A percentile compares a stretch with the other conserved stretches of the same genome.
Evolutionary conservation across 208 protist genomes (phyloP).

Genomic region (Angomonas ambiguus): DNA sequence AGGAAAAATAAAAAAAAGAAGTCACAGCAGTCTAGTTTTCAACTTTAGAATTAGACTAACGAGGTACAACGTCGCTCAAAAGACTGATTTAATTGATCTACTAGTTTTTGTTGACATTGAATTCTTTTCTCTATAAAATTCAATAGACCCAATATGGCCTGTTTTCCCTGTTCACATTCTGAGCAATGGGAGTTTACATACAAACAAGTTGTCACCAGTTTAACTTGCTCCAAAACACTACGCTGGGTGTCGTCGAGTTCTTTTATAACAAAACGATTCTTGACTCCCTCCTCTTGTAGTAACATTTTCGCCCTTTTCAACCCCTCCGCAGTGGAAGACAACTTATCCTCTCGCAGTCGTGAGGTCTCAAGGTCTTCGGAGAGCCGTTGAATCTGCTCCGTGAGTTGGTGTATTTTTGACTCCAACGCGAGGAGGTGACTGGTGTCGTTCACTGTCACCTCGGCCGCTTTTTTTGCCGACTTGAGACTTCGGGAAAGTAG

Average conservation of each 20-base stretch:
- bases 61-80: background rate
- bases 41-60: background rate
- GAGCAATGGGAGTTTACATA: background rate
- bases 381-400: slow-evolving; percentile 19
- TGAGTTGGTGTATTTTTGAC: slow-evolving; percentile 30
- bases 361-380: slow-evolving; percentile 14
- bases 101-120: background rate
- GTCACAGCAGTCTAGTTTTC: too few relatives aligned
- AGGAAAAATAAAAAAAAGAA: slow-evolving; percentile 1
- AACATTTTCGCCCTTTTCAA: background rate
- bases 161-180: background rate
- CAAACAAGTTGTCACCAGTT: background rate
- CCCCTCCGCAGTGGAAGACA: slow-evolving; percentile 3
- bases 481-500: slow-evolving; percentile 36
- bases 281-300: background rate
- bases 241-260: background rate
- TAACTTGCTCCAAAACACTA: background rate
- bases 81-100: background rate
- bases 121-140: background rate
- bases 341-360: slow-evolving; percentile 1
- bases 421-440: slow-evolving; percentile 54
- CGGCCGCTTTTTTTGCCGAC: slow-evolving; percentile 44
- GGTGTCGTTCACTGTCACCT: slow-evolving; percentile 34
- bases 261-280: background rate
- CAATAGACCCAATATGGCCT: background rate